A percentile compares a stretch with the other conserved stretches of the same genome.
These are phyloP conservation scores for Angomonas ambiguus DNA, from an alignment of 208 protist species.

Conservation along the genomic window DNA sequence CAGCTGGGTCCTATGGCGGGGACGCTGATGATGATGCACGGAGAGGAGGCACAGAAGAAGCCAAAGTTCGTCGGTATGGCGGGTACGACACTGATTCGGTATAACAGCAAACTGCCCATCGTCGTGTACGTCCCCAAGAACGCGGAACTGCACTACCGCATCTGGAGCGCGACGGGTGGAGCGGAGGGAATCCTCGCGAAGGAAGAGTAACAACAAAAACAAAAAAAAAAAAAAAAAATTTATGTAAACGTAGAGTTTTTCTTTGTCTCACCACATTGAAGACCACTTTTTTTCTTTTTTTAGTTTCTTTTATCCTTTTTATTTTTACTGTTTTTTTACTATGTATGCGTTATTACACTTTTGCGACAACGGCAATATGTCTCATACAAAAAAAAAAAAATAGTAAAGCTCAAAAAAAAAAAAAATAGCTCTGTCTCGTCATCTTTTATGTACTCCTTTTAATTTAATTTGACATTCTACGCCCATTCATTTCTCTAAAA, in stretches of 20 bases:
- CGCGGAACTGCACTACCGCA: slow-evolving; percentile 39
- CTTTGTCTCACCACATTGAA: neutral
- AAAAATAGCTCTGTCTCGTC: neutral
- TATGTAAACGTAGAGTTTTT: slow-evolving; percentile 3
- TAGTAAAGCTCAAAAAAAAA: slow-evolving; percentile 13
- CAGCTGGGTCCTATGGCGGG: slow-evolving; percentile 22
- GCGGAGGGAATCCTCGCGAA: slow-evolving; percentile 9
- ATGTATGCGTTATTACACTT: too few relatives aligned
- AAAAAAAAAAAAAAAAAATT: slow-evolving; percentile 6
- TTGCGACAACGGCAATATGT: neutral
- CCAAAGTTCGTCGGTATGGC: slow-evolving; percentile 26
- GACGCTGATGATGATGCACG: slow-evolving; percentile 38
- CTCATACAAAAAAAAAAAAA: neutral
- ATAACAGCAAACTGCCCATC: slow-evolving; percentile 57
- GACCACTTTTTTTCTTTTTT: slow-evolving; percentile 13
- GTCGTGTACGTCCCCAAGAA: slow-evolving; percentile 52
- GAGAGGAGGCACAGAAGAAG: slow-evolving; percentile 25
- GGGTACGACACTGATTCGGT: slow-evolving; percentile 19
- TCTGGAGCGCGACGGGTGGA: slow-evolving; percentile 30
- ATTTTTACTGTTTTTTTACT: slow-evolving; percentile 15
- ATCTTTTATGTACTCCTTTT: slow-evolving; percentile 7
- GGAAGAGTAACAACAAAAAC: slow-evolving; percentile 16
- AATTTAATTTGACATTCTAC: neutral
- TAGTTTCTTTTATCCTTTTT: slow-evolving; percentile 7
- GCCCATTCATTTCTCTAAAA: too few relatives aligned